These are phyloP conservation scores for Paratinospora sagittata DNA, from an alignment of 164 flowering plant species.

Conservation along the genomic window DNA sequence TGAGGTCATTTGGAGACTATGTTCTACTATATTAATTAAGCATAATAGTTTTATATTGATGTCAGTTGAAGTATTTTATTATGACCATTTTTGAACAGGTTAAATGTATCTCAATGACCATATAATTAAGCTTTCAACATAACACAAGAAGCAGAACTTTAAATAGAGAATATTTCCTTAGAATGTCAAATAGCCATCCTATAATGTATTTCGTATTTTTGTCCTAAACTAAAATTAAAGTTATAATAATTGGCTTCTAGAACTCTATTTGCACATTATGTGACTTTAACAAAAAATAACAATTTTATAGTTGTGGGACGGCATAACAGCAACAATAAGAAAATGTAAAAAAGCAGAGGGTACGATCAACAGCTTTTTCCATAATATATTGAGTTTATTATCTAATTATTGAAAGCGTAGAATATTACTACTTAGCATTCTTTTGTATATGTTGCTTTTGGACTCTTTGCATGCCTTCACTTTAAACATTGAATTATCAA, in stretches of 20 bases:
- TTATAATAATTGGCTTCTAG: not conserved
- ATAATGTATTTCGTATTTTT: not conserved
- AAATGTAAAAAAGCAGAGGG: too few species aligned
- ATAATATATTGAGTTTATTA: too few species aligned
- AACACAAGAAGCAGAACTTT: not conserved
- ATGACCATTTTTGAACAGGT: conserved; percentile 7
- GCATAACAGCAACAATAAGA: too few species aligned
- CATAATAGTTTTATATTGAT: conserved; percentile 8
- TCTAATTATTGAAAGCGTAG: too few species aligned
- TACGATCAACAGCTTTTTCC: too few species aligned
- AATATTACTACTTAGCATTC: too few species aligned
- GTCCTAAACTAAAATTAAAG: not conserved
- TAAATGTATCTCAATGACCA: conserved; percentile 8
- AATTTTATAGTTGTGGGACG: too few species aligned
- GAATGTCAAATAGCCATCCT: not conserved
- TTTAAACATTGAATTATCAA: not conserved
- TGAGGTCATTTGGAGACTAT: not conserved
- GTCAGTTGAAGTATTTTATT: conserved; percentile 9
- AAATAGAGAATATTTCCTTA: conserved; percentile 21
- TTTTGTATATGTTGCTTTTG: conserved; percentile 1
- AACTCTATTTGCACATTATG: not conserved
- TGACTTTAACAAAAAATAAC: not conserved
- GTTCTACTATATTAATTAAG: not conserved
- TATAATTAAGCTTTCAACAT: conserved; percentile 9
- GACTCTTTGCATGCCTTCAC: not conserved